Evolutionary conservation across 2,329 filamentous ascomycete species (phyloP), one percentile per base, ranked within the genome.

Genomic region (Colletotrichum euphorbiae): DNA sequence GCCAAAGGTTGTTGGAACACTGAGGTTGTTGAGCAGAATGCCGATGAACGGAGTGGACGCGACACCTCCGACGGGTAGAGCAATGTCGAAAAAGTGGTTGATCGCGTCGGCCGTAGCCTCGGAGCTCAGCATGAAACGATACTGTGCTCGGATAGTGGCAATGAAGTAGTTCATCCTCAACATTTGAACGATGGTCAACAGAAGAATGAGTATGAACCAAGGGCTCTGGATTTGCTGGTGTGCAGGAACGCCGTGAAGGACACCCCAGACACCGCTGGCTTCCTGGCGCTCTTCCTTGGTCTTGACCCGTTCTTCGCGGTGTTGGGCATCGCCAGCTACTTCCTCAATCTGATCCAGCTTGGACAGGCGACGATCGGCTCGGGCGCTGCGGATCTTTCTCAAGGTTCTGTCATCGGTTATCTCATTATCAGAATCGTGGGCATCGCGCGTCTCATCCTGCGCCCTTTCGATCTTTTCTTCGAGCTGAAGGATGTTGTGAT

Each of bases 1-100:
- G 1, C 79, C 80, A 9, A 92, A 84, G 0, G 88, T 86, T 36
- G 85, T 84, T 0, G 87, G 83, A 0, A 91, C 91, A 69, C 85
- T 88, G 4, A 89, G 83, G 69, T 87, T 87, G 72, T 93, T 91
- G 7, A 94, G 85, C 3, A 93, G 78, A 0, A 89, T 72, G 0
- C 91, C 91, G 67, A 93, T 93, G 70, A 94, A 91, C 0, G 91
- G 92, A 1, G 92, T 89, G 0, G 89, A 85, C 9, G 89, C 74
- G 12, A 93, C 84, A 1, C 92, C 92, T 15, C 91, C 91, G 0
- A 93, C 76, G 0, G 91, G 92, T 3, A 94, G 80, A 5, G 81
- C 82, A 15, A 78, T 72, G 46, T 82, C 81, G 64, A 84, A 84
- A 62, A 83, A 81, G 56, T 74, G 72, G 62, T 80, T 82, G 24